These are phyloP conservation scores for Cyclotella choctawhatcheeana DNA, from an alignment of 108 stramenopile genomes.

Conservation along the genomic window DNA sequence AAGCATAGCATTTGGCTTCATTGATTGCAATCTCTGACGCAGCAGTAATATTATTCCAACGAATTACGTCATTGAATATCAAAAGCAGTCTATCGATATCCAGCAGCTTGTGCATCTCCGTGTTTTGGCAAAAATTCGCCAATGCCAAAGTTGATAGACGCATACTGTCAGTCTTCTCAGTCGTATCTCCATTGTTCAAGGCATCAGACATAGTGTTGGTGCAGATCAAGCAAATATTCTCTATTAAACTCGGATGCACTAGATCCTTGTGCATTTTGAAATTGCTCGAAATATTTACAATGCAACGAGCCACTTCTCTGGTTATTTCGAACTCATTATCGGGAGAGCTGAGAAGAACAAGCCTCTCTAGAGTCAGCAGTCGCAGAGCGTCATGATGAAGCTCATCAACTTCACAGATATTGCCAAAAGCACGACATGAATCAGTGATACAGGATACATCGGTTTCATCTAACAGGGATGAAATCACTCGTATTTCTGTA, in stretches of 20 bases:
- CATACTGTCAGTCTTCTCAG: background rate
- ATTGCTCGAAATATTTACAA: slow-evolving; percentile 69
- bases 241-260: slow-evolving; percentile 44
- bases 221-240: slow-evolving; percentile 35
- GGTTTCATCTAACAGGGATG: slow-evolving; percentile 15
- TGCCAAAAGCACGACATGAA: slow-evolving; percentile 70
- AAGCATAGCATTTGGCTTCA: slow-evolving; percentile 70
- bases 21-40: background rate
- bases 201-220: slow-evolving; percentile 49
- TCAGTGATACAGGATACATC: slow-evolving; percentile 38
- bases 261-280: slow-evolving; percentile 53
- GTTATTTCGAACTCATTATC: slow-evolving; percentile 15
- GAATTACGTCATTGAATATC: background rate
- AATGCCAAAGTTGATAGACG: slow-evolving; percentile 60
- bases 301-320: slow-evolving; percentile 55
- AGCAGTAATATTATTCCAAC: background rate
- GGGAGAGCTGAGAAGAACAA: slow-evolving; percentile 24
- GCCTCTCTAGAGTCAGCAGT: slow-evolving; percentile 17
- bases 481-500: slow-evolving; percentile 33
- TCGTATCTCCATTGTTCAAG: slow-evolving; percentile 17
- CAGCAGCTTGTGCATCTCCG: slow-evolving; percentile 42
- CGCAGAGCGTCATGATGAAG: slow-evolving; percentile 27
- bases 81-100: slow-evolving; percentile 19
- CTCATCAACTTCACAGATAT: slow-evolving; percentile 65
- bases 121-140: slow-evolving; percentile 57